A percentile compares a stretch with the other conserved stretches of the same genome.
Evolutionary conservation across 805 yeast genomes (phyloP).

Genomic region (Blastobotrys chiropterorum): DNA sequence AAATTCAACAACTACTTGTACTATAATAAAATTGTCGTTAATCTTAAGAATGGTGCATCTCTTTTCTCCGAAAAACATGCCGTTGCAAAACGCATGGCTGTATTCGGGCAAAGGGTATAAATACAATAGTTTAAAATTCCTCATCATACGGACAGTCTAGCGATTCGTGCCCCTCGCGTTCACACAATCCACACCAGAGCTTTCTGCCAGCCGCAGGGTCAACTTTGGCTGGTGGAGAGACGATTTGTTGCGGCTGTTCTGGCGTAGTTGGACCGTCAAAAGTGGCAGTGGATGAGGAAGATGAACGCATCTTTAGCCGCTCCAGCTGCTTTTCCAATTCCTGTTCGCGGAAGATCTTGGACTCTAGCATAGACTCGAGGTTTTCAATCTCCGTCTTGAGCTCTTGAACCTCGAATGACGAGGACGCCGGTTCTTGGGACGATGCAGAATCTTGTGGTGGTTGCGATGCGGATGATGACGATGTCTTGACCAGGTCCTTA

Average conservation of each 20-base stretch:
- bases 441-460: no score
- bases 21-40: background rate
- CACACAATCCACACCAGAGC: slow-evolving; percentile 92
- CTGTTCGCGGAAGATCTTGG: slow-evolving; percentile 25
- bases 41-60: background rate
- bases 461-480: background rate
- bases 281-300: slow-evolving; percentile 8
- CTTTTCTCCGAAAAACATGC: background rate
- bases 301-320: slow-evolving; percentile 6
- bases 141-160: slow-evolving; percentile 82
- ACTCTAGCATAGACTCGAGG: slow-evolving; percentile 24
- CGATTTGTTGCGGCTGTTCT: background rate
- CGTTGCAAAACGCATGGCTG: no score
- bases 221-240: slow-evolving; percentile 26
- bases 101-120: no score
- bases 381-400: slow-evolving; percentile 22
- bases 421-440: no score
- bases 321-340: slow-evolving; percentile 28
- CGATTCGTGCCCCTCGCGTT: slow-evolving; percentile 81
- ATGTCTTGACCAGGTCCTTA: slow-evolving; percentile 5
- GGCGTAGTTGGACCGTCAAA: slow-evolving; percentile 7
- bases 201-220: slow-evolving; percentile 72
- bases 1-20: background rate
- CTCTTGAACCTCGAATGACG: background rate
- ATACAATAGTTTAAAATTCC: slow-evolving; percentile 33